Evolutionary conservation across 495 filamentous ascomycete species (phyloP), one percentile per base, ranked within the genome.

Genomic region (Pseudevernia furfuracea): DNA sequence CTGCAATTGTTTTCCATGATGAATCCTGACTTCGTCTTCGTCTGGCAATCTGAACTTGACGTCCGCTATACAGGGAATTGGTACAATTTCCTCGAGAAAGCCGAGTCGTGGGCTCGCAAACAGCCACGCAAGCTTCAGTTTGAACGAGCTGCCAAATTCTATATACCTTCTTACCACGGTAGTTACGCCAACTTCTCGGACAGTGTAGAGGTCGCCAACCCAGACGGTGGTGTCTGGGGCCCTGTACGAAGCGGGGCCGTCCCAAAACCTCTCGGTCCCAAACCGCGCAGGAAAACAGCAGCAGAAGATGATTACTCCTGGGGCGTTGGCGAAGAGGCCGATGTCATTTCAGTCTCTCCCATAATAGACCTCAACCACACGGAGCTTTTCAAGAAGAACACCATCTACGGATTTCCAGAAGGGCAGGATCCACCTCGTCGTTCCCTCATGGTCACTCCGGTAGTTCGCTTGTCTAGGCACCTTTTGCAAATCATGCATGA

Each of bases 1-100:
- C 43, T 46, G 9, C 21, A 46, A 11, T 23, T 46, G 68, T 91
- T 91, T 68, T 81, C 84, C 57, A 78, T 84, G 59, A 77, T 84
- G 41, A 80, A 87, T 65, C 86, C 86, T 0, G 81, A 89, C 66
- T 91, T 87, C 62, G 85, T 87, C 61, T 89, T 80, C 68, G 78
- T 88, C 60, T 91, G 87, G 88, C 89, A 90, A 68, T 86, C 85
- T 79, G 88, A 90, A 67, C 82, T 88, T 70, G 88, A 91, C 69
- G 81, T 81, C 23, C 81, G 88, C 32, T 82, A 84, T 63, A 87
- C 83, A 0, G 87, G 88, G 9, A 83, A 91, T 65, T 78, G 83
- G 71, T 90, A 90, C 71, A 81, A 89, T 66, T 79, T 90, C 59
- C 73, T 90, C 38, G 81, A 84, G 66, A 80, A 80, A 61, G 66